Evolutionary conservation across 2,329 filamentous ascomycete species (phyloP).

Genomic region (Gaeumannomyces tritici): DNA sequence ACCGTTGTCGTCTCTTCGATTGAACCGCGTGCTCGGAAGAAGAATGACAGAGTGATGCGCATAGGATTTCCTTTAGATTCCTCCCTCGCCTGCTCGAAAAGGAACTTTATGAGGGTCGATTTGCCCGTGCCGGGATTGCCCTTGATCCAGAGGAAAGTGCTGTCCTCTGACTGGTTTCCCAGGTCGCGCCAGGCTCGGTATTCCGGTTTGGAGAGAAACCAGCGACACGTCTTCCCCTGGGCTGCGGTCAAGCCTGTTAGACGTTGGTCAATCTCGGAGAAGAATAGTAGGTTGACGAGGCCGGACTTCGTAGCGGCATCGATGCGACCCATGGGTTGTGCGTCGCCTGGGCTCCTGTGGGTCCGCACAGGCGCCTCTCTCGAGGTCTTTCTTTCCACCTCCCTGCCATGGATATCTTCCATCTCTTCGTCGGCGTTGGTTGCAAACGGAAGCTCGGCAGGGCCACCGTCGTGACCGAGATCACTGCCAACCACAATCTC

Average conservation of each 20-base stretch:
- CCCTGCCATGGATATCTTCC: too few species aligned
- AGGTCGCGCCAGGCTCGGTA: conserved; percentile 23
- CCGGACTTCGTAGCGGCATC: not conserved
- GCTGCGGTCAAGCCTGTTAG: not conserved
- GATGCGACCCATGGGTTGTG: too few species aligned
- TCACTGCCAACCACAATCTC: too few species aligned
- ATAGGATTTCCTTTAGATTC: not conserved
- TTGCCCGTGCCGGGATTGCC: conserved; percentile 31
- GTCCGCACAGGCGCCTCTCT: too few species aligned
- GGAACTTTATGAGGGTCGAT: conserved; percentile 32
- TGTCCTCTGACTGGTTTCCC: conserved; percentile 14
- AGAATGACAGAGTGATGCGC: conserved; percentile 24
- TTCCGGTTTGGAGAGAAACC: conserved; percentile 12
- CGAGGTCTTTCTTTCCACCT: too few species aligned
- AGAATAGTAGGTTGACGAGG: not conserved
- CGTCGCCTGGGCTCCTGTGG: too few species aligned
- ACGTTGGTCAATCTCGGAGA: not conserved
- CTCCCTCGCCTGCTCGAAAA: conserved; percentile 9
- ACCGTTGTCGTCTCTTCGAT: conserved; percentile 29
- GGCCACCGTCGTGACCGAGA: too few species aligned
- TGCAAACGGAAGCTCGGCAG: too few species aligned
- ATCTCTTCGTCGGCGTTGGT: too few species aligned
- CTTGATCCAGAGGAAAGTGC: conserved; percentile 33
- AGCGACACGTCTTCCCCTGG: conserved; percentile 5
- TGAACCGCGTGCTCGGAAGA: conserved; percentile 36